Conservation (phyloP, 139 green algal species). For the Asterochloris erici region DNA sequence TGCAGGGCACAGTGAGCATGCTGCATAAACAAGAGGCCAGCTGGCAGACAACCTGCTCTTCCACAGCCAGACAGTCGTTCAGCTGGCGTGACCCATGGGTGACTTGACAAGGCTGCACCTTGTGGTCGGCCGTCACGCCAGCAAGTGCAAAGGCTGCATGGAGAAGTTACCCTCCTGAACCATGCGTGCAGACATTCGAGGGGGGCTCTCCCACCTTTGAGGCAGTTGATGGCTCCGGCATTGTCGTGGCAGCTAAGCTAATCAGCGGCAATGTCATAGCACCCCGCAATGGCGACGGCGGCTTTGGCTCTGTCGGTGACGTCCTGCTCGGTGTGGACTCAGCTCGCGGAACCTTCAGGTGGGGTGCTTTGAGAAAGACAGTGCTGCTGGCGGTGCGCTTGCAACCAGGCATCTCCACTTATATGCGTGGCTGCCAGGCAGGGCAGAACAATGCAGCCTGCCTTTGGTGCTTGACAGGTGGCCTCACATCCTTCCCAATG, state of each 20-base stretch:
- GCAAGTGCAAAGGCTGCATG: no score
- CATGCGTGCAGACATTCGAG: background rate
- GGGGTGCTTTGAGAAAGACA: background rate
- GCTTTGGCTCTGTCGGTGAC: conserved; percentile 3
- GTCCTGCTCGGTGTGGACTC: background rate
- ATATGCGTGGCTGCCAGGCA: background rate
- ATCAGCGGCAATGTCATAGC: background rate
- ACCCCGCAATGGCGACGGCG: background rate
- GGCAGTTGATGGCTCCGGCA: conserved; percentile 10
- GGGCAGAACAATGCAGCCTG: no score
- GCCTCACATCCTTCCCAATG: no score
- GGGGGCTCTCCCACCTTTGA: conserved; percentile 12
- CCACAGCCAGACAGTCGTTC: no score
- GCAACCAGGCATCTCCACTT: background rate
- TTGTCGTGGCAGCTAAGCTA: background rate
- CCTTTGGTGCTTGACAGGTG: no score
- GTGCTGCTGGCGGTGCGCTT: background rate
- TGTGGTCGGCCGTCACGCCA: no score
- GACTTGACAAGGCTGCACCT: no score
- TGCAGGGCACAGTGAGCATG: no score
- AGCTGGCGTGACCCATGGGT: no score
- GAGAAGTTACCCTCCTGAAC: no score
- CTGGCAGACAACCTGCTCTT: no score
- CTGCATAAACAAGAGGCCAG: no score
- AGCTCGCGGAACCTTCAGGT: conserved; percentile 9